These are phyloP conservation scores for Salix dunnii DNA, from an alignment of 345 rosid species.

Conservation along the genomic window DNA sequence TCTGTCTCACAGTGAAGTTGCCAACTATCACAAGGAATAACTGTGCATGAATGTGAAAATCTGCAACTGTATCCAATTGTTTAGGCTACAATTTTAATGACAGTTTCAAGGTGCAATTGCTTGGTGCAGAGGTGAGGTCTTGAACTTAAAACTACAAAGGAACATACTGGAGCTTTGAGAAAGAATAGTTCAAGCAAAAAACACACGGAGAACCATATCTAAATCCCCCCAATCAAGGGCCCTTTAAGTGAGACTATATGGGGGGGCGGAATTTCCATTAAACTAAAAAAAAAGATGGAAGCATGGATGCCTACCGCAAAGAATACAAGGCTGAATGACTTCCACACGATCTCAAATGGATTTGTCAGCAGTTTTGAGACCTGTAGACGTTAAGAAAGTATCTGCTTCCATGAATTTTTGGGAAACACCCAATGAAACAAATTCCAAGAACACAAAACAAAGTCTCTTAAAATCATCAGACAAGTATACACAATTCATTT, in stretches of 20 bases:
- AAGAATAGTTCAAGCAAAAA: background rate
- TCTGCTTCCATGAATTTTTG: background rate
- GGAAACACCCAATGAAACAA: background rate
- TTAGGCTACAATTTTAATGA: background rate
- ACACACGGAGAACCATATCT: background rate
- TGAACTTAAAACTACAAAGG: background rate
- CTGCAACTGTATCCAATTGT: background rate
- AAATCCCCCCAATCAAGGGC: background rate
- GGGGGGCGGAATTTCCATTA: background rate
- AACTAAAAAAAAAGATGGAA: background rate
- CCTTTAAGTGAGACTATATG: background rate
- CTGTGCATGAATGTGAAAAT: background rate
- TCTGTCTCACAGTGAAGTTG: background rate
- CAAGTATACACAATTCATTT: background rate
- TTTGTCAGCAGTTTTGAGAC: constrained; percentile 72
- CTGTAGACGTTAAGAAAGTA: constrained; percentile 31
- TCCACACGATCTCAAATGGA: constrained; percentile 85
- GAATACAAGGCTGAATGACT: constrained; percentile 93
- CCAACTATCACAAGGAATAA: background rate
- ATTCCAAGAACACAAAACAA: background rate
- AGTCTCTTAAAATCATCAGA: background rate
- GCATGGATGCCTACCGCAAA: constrained; percentile 70
- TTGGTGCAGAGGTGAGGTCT: background rate
- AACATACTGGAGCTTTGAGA: background rate
- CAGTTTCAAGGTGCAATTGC: background rate